Conservation (phyloP, 768 basidiomycete species). For the Panus rudis region DNA sequence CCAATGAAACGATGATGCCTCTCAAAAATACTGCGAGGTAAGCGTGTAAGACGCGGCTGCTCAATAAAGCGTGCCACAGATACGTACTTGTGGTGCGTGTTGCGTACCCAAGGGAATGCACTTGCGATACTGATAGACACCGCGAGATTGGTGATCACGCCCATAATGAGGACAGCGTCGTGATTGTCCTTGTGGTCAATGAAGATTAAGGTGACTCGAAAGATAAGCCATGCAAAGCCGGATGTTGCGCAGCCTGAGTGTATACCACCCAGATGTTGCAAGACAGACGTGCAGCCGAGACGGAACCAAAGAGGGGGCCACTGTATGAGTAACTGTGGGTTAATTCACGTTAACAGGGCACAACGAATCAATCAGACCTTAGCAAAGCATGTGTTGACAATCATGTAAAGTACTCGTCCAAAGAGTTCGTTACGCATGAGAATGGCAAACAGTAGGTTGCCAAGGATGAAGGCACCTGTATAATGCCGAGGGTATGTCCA, state of each 20-base stretch:
- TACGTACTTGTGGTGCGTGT: conserved; percentile 36
- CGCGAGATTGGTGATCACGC: conserved; percentile 33
- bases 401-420: conserved; percentile 29
- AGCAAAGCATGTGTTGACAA: conserved; percentile 30
- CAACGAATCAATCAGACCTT: conserved; percentile 23
- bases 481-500: conserved; percentile 32
- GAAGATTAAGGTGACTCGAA: conserved; percentile 30
- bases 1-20: conserved; percentile 38
- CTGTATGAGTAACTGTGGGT: conserved; percentile 15
- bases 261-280: conserved; percentile 37
- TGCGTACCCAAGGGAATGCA: conserved; percentile 38
- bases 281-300: conserved; percentile 29
- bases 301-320: conserved; percentile 36
- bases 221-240: conserved; percentile 30
- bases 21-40: conserved; percentile 33
- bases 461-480: conserved; percentile 32
- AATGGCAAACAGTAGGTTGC: conserved; percentile 34
- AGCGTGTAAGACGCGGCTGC: conserved; percentile 9
- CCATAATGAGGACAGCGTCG: conserved; percentile 30
- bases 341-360: conserved; percentile 1
- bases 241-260: conserved; percentile 37
- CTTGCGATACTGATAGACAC: conserved; percentile 30
- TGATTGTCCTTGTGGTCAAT: conserved; percentile 28
- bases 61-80: neutral
- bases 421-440: conserved; percentile 39